Conservation (phyloP, 768 basidiomycete species). For the Dendrothele bispora region DNA sequence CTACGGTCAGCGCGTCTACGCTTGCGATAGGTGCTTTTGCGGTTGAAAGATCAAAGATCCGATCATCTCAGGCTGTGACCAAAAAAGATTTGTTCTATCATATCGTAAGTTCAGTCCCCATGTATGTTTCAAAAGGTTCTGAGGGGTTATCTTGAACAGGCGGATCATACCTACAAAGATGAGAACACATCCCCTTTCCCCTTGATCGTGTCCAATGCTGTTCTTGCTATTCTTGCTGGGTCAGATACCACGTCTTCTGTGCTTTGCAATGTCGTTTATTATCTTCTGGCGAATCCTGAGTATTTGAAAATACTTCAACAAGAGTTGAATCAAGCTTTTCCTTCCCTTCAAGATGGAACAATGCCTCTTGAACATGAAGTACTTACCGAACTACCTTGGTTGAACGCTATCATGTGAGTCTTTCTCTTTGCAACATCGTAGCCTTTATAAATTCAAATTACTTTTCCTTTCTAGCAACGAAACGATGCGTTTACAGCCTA, state of each 20-base stretch:
- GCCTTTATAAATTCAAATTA: not conserved
- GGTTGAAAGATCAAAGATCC: not conserved
- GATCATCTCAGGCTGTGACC: not conserved
- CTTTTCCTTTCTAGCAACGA: constrained; percentile 32
- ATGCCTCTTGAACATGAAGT: constrained; percentile 13
- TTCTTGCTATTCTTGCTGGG: too few relatives aligned
- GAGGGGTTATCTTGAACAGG: too few relatives aligned
- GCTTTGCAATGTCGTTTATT: constrained; percentile 31
- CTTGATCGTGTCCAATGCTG: constrained; percentile 28
- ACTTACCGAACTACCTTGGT: constrained; percentile 27
- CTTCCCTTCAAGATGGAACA: constrained; percentile 15
- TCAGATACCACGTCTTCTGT: too few relatives aligned
- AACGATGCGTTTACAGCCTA: constrained; percentile 37
- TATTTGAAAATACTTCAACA: constrained; percentile 26
- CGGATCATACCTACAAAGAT: not conserved
- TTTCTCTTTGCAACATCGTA: constrained; percentile 10
- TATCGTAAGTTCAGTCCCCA: constrained; percentile 27
- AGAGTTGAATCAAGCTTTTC: constrained; percentile 31
- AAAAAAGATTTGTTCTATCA: constrained; percentile 26
- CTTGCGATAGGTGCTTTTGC: constrained; percentile 26
- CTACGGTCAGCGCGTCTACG: constrained; percentile 23
- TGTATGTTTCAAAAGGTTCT: not conserved
- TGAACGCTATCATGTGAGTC: constrained; percentile 37
- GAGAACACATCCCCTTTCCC: constrained; percentile 9
- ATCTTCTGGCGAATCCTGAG: constrained; percentile 30